Conservation (phyloP, 1,139 yeast genomes). For the Meyerozyma sp. region DNA sequence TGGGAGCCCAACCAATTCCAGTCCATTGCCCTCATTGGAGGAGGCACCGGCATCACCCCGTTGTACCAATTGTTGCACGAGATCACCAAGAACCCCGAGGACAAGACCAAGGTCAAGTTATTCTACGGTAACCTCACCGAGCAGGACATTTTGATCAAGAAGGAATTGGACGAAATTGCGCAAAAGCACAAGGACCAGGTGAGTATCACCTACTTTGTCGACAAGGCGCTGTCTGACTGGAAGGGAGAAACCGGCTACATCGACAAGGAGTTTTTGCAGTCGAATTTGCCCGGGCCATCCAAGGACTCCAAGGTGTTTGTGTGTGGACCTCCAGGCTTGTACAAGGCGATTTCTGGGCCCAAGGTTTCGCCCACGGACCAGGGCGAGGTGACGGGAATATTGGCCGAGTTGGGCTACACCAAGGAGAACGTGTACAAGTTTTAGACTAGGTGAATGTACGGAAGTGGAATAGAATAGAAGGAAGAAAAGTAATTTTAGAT, state of each 20-base stretch:
- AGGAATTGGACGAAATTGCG: conserved; percentile 66
- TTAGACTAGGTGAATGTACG: conserved; percentile 16
- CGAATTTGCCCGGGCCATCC: conserved; percentile 56
- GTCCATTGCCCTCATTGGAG: conserved; percentile 81
- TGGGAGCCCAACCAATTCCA: conserved; percentile 85
- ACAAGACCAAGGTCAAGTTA: conserved; percentile 78
- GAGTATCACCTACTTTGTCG: conserved; percentile 73
- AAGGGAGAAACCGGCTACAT: conserved; percentile 45
- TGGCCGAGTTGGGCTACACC: conserved; percentile 82
- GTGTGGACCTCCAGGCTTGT: conserved; percentile 35
- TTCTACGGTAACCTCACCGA: conserved; percentile 76
- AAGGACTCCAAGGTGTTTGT: conserved; percentile 89
- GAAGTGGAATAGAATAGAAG: too few relatives aligned
- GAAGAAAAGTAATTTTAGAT: too few relatives aligned
- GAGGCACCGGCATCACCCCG: conserved; percentile 96
- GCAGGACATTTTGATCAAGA: conserved; percentile 71
- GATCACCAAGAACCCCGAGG: conserved; percentile 66
- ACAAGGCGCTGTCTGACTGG: conserved; percentile 52
- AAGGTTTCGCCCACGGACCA: conserved; percentile 87
- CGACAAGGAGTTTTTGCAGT: conserved; percentile 33
- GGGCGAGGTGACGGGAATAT: conserved; percentile 87
- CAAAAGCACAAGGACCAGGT: conserved; percentile 69
- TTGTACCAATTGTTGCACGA: conserved; percentile 78
- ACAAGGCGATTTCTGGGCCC: conserved; percentile 55
- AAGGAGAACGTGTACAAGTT: conserved; percentile 90